These are phyloP conservation scores for Evansstolkia leycettana DNA, from an alignment of 495 filamentous ascomycete genomes.

Conservation along the genomic window DNA sequence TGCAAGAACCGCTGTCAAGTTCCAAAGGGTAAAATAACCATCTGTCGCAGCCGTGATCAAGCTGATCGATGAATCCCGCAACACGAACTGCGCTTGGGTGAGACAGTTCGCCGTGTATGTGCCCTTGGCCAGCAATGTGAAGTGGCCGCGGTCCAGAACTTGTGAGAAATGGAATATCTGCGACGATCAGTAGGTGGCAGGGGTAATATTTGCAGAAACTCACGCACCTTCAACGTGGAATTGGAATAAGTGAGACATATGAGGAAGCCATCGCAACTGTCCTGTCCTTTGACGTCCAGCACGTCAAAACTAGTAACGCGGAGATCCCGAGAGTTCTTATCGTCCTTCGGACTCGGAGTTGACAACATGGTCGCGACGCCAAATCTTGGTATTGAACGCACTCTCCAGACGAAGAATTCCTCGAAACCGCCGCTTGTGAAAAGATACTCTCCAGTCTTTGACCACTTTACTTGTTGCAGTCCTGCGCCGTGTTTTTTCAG, in stretches of 20 bases:
- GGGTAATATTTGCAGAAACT: not conserved
- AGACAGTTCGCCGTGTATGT: slow-evolving; percentile 71
- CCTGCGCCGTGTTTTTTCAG: slow-evolving; percentile 68
- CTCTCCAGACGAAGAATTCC: slow-evolving; percentile 77
- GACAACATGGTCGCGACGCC: slow-evolving; percentile 51
- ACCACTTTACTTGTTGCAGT: slow-evolving; percentile 72
- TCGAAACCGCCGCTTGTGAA: slow-evolving; percentile 79
- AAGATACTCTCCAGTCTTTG: slow-evolving; percentile 47
- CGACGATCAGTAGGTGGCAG: slow-evolving; percentile 2
- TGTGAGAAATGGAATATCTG: slow-evolving; percentile 49
- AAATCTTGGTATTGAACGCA: slow-evolving; percentile 40
- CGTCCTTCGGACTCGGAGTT: slow-evolving; percentile 44
- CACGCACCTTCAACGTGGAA: slow-evolving; percentile 52
- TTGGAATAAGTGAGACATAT: slow-evolving; percentile 66
- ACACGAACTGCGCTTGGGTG: slow-evolving; percentile 50
- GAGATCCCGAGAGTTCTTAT: slow-evolving; percentile 52
- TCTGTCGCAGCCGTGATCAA: slow-evolving; percentile 52
- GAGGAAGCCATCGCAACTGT: slow-evolving; percentile 22
- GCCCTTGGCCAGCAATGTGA: slow-evolving; percentile 42
- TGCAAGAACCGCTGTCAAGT: slow-evolving; percentile 22
- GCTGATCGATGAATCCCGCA: slow-evolving; percentile 12
- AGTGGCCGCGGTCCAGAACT: slow-evolving; percentile 16
- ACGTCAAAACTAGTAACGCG: slow-evolving; percentile 66
- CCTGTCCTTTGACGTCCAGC: slow-evolving; percentile 22
- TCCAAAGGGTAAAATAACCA: slow-evolving; percentile 46